Conservation (phyloP, 495 filamentous ascomycete genomes). For the Beverwykella pulmonaria region DNA sequence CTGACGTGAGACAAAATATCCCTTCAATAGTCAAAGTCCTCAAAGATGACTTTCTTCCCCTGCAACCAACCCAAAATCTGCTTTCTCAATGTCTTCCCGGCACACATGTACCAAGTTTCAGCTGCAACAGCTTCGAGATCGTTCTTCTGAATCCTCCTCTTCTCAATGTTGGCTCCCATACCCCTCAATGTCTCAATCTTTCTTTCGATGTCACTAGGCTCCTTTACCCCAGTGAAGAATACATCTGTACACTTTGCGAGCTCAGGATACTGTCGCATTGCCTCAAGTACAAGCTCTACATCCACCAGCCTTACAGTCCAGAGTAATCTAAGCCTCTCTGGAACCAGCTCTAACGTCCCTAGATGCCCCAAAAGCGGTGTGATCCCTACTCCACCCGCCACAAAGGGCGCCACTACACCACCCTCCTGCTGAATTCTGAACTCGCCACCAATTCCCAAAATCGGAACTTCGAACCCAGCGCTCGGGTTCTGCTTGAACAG, state of each 20-base stretch:
- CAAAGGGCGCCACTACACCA: slow-evolving; percentile 52
- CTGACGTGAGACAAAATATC: no score
- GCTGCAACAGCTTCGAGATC: slow-evolving; percentile 52
- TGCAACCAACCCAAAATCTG: slow-evolving; percentile 63
- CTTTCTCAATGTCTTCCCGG: slow-evolving; percentile 59
- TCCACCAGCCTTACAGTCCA: slow-evolving; percentile 69
- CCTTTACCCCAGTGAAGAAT: slow-evolving; percentile 61
- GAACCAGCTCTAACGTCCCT: slow-evolving; percentile 44
- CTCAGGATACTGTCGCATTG: slow-evolving; percentile 54
- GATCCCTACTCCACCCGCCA: slow-evolving; percentile 80
- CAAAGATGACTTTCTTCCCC: slow-evolving; percentile 64
- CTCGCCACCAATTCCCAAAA: slow-evolving; percentile 74
- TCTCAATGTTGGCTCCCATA: slow-evolving; percentile 50
- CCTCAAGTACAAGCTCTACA: slow-evolving; percentile 62
- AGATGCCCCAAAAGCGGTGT: slow-evolving; percentile 74
- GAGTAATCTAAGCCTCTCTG: slow-evolving; percentile 56
- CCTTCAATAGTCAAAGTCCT: slow-evolving; percentile 69
- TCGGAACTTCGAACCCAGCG: slow-evolving; percentile 61
- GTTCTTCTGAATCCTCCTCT: slow-evolving; percentile 56
- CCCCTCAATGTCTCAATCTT: slow-evolving; percentile 41
- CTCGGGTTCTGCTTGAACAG: slow-evolving; percentile 61
- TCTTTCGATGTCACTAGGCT: slow-evolving; percentile 31
- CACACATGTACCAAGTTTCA: slow-evolving; percentile 69
- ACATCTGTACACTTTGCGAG: slow-evolving; percentile 58
- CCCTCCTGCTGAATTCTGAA: slow-evolving; percentile 56